Conservation (phyloP, 2,329 filamentous ascomycete genomes). For the Hypoxylon sp. region DNA sequence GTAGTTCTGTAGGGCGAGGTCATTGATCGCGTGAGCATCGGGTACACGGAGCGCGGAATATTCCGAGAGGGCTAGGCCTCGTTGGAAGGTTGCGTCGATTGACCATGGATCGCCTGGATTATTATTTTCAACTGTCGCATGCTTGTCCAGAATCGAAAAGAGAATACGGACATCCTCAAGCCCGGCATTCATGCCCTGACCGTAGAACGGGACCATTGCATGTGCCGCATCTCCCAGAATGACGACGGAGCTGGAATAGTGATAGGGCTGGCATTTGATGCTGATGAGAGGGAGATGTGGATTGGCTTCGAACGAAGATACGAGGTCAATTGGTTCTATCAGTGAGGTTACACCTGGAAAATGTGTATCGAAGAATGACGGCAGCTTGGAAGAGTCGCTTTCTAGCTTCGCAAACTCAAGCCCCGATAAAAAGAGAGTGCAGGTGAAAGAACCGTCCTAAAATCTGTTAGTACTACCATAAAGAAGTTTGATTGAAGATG, state of each 20-base stretch:
- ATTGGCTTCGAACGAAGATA: slow-evolving; percentile 80
- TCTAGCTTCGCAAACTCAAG: slow-evolving; percentile 76
- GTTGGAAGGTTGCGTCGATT: slow-evolving; percentile 66
- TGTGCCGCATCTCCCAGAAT: slow-evolving; percentile 95
- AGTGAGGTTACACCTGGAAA: slow-evolving; percentile 87
- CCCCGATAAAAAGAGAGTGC: slow-evolving; percentile 89
- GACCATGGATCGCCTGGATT: slow-evolving; percentile 46
- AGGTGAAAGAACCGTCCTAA: slow-evolving; percentile 92
- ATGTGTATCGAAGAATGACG: slow-evolving; percentile 80
- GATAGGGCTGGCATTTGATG: slow-evolving; percentile 92
- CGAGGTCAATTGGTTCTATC: slow-evolving; percentile 75
- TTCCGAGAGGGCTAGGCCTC: slow-evolving; percentile 77
- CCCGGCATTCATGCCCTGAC: slow-evolving; percentile 97
- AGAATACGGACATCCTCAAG: slow-evolving; percentile 93
- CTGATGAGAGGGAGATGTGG: slow-evolving; percentile 93
- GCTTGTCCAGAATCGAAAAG: slow-evolving; percentile 82
- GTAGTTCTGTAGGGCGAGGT: slow-evolving; percentile 91
- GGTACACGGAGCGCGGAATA: slow-evolving; percentile 80
- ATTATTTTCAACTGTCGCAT: slow-evolving; percentile 63
- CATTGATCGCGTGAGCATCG: slow-evolving; percentile 91
- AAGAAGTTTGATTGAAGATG: neutral
- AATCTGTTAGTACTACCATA: slow-evolving; percentile 26
- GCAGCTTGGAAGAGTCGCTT: slow-evolving; percentile 67
- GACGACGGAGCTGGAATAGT: slow-evolving; percentile 80
- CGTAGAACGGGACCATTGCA: slow-evolving; percentile 98